These are phyloP conservation scores for Madurella fahalii DNA, from an alignment of 2,329 filamentous ascomycete species.

Conservation along the genomic window DNA sequence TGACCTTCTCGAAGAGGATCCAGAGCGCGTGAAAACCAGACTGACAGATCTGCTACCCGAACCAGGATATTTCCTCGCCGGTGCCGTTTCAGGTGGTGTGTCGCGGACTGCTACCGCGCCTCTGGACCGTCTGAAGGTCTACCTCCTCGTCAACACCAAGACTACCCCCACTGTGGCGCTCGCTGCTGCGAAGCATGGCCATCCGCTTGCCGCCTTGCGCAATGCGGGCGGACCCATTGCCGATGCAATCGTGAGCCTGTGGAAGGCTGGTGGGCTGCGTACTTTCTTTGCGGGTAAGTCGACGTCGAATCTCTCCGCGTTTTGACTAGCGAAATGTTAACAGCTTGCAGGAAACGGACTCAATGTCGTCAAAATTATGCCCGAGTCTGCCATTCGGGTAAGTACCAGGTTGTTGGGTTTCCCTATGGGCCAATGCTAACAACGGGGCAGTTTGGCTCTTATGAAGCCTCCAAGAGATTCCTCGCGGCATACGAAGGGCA, in stretches of 20 bases:
- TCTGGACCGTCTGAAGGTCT: conserved; percentile 94
- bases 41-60: conserved; percentile 70
- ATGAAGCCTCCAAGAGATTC: conserved; percentile 87
- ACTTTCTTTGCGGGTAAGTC: conserved; percentile 86
- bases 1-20: conserved; percentile 33
- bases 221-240: conserved; percentile 66
- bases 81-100: conserved; percentile 88
- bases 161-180: conserved; percentile 55
- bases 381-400: conserved; percentile 89
- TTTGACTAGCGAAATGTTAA: conserved; percentile 4
- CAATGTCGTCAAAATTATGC: conserved; percentile 97
- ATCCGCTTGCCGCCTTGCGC: conserved; percentile 59
- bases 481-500: conserved; percentile 87
- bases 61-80: conserved; percentile 97
- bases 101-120: conserved; percentile 94
- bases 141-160: conserved; percentile 86
- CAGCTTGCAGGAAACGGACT: conserved; percentile 75
- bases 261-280: conserved; percentile 77
- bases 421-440: conserved; percentile 16
- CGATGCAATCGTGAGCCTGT: conserved; percentile 72
- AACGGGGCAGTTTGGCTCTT: conserved; percentile 71
- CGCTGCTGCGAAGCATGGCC: conserved; percentile 65
- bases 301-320: background rate
- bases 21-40: conserved; percentile 42
- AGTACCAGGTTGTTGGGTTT: conserved; percentile 2